Percentiles rank a stretch among this genome's conserved stretches.
These are phyloP conservation scores for Rhodotorula sp. DNA, from an alignment of 1,284 basidiomycete genomes.

Conservation along the genomic window DNA sequence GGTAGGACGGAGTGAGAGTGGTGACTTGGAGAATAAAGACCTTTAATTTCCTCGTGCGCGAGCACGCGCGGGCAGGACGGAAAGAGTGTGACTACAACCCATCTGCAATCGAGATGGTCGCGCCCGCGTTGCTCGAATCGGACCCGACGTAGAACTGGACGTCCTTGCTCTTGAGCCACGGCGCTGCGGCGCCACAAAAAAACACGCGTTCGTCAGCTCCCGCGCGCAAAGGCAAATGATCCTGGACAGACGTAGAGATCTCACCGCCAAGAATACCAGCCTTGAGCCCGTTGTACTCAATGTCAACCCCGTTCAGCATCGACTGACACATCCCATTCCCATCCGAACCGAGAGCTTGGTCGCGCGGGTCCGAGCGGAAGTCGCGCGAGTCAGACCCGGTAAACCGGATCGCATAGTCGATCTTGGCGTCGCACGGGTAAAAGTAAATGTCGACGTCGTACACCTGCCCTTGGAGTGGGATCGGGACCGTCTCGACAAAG, in stretches of 20 bases:
- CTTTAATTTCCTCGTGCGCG: too few species aligned
- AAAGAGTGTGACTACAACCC: too few species aligned
- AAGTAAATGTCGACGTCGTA: constrained; percentile 3
- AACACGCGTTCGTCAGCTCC: too few species aligned
- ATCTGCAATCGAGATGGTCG: neutral
- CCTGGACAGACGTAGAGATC: too few species aligned
- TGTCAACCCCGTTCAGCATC: constrained; percentile 4
- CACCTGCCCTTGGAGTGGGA: neutral
- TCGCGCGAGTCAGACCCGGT: too few species aligned
- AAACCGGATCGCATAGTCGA: neutral
- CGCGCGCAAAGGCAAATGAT: too few species aligned
- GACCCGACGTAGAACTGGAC: neutral
- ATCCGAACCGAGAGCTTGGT: neutral
- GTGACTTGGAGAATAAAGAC: too few species aligned
- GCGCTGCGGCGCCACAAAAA: neutral
- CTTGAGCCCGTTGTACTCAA: neutral
- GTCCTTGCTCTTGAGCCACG: constrained; percentile 3
- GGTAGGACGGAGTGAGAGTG: too few species aligned
- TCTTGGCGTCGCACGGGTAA: neutral
- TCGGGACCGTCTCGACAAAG: neutral
- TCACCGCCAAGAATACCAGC: constrained; percentile 5
- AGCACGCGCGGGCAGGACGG: too few species aligned
- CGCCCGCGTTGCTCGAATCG: neutral
- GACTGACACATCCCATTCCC: constrained; percentile 1
- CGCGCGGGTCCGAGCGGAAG: neutral